phyloP scores from a whole-genome alignment of 495 filamentous ascomycete species.

The Penicillium verhagenii region DNA sequence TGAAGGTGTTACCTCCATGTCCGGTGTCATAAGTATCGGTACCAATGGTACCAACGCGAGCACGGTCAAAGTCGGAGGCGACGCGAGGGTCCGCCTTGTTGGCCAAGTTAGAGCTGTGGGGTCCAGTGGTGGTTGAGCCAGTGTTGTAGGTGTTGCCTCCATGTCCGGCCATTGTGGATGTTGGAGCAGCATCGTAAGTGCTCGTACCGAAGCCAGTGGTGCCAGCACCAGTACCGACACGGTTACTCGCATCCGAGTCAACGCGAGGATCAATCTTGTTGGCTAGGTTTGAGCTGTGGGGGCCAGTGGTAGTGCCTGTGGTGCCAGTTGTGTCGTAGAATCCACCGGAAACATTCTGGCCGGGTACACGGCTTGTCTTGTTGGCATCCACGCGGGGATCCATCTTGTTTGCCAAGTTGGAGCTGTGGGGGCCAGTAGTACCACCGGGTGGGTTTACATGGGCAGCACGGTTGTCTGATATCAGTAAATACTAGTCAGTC shows the following conservation, averaged over 20 bases:
- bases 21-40: no score
- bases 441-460: no score
- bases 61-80: conserved; percentile 47
- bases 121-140: conserved; percentile 11
- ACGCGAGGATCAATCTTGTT: conserved; percentile 55
- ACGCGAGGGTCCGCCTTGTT: conserved; percentile 52
- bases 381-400: conserved; percentile 53
- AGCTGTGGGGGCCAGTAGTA: conserved; percentile 30
- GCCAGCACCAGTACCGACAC: not conserved
- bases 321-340: conserved; percentile 25
- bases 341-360: conserved; percentile 19
- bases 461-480: no score
- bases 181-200: no score
- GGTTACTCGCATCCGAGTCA: conserved; percentile 25
- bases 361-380: not conserved
- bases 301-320: conserved; percentile 11
- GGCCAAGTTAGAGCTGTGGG: conserved; percentile 36
- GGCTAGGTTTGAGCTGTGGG: conserved; percentile 35
- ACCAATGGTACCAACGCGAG: no score
- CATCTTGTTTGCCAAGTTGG: conserved; percentile 42
- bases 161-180: no score
- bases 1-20: not conserved
- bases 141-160: not conserved
- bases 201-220: no score
- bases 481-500: no score